Evolutionary conservation across 257 asterid genomes (phyloP).

Genomic region (Haberlea rhodopensis): DNA sequence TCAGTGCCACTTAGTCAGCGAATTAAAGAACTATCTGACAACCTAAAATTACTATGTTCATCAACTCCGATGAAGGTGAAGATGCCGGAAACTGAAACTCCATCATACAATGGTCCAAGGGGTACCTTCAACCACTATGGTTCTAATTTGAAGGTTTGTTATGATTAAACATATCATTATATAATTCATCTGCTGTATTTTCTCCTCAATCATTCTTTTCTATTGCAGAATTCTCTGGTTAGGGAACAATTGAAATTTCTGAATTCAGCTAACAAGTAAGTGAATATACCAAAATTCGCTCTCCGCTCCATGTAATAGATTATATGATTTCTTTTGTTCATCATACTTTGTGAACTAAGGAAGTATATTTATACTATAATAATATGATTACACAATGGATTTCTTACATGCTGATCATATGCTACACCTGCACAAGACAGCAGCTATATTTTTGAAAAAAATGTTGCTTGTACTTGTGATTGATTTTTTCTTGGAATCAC

Average conservation of each 20-base stretch:
- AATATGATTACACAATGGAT: too few species aligned
- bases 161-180: neutral
- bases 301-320: neutral
- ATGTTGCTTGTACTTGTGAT: neutral
- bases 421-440: too few species aligned
- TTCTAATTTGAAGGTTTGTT: constrained; percentile 61
- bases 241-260: constrained; percentile 59
- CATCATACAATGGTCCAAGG: constrained; percentile 36
- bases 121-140: constrained; percentile 48
- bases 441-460: neutral
- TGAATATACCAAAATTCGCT: neutral
- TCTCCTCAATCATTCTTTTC: constrained; percentile 8
- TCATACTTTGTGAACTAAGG: too few species aligned
- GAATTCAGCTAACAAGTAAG: constrained; percentile 84
- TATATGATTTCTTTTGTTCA: too few species aligned
- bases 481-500: neutral
- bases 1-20: constrained; percentile 69
- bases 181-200: neutral
- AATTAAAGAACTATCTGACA: constrained; percentile 53
- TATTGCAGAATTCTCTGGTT: constrained; percentile 57
- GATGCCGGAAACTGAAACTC: constrained; percentile 43
- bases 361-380: too few species aligned
- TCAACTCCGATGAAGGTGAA: constrained; percentile 47
- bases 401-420: too few species aligned
- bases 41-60: constrained; percentile 46